These are phyloP conservation scores for Fusarium sp. DNA, from an alignment of 2,329 filamentous ascomycete species.

Conservation along the genomic window DNA sequence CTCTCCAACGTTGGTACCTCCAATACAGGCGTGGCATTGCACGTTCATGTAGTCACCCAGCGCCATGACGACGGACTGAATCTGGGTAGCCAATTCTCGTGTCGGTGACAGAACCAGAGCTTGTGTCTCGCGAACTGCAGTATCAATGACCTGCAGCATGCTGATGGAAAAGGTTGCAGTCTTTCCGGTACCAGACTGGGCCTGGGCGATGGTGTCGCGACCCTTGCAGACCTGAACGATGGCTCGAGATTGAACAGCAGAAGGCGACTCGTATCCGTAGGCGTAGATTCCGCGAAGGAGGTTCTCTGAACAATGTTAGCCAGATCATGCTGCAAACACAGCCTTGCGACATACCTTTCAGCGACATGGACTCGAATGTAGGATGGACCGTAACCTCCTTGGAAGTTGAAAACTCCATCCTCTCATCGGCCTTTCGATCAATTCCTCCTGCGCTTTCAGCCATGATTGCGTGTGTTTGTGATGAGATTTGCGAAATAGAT, in stretches of 20 bases:
- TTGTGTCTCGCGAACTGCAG: constrained; percentile 90
- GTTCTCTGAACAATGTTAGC: constrained; percentile 70
- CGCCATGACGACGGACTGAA: constrained; percentile 98
- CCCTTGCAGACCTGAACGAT: constrained; percentile 99
- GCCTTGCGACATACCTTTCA: constrained; percentile 72
- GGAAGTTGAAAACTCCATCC: constrained; percentile 98
- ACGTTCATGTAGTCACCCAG: constrained; percentile 99
- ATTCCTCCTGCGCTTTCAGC: constrained; percentile 81
- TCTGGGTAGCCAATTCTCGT: constrained; percentile 96
- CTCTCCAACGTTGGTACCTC: constrained; percentile 96
- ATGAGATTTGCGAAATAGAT: neutral
- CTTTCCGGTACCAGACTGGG: constrained; percentile 96
- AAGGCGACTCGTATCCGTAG: constrained; percentile 98
- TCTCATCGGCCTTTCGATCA: constrained; percentile 92
- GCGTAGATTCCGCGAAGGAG: constrained; percentile 97
- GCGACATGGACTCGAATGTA: constrained; percentile 94
- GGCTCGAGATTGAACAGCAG: constrained; percentile 95
- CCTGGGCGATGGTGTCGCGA: constrained; percentile 97
- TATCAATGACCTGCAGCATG: constrained; percentile 96
- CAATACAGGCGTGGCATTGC: constrained; percentile 98
- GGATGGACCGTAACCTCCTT: constrained; percentile 97
- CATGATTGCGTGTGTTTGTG: constrained; percentile 67
- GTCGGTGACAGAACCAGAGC: constrained; percentile 96
- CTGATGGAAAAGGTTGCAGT: constrained; percentile 97
- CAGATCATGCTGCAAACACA: neutral